Conservation (phyloP, 164 flowering plant species). For the Stephania cephalantha region DNA sequence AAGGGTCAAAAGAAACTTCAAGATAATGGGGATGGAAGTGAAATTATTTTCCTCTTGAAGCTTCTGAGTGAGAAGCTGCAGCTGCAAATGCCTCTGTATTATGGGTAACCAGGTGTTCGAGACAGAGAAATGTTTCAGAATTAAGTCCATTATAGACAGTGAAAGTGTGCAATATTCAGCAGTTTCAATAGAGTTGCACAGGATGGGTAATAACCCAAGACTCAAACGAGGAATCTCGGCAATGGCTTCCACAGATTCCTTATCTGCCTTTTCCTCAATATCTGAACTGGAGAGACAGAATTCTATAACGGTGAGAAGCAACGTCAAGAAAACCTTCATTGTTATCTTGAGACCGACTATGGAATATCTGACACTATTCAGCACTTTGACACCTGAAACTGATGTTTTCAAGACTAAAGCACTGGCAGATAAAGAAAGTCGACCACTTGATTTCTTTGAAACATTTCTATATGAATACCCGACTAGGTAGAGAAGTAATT, state of each 20-base stretch:
- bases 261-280: slow-evolving; percentile 9
- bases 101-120: slow-evolving; percentile 77
- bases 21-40: slow-evolving; percentile 36
- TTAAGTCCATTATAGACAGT: slow-evolving; percentile 47
- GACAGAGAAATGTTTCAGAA: slow-evolving; percentile 46
- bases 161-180: slow-evolving; percentile 53
- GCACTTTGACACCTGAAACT: slow-evolving; percentile 47
- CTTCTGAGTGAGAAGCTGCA: slow-evolving; percentile 46
- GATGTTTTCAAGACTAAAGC: slow-evolving; percentile 44
- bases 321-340: slow-evolving; percentile 39
- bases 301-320: slow-evolving; percentile 49
- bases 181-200: slow-evolving; percentile 45
- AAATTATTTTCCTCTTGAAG: slow-evolving; percentile 48
- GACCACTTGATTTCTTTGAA: slow-evolving; percentile 9
- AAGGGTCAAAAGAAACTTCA: slow-evolving; percentile 76
- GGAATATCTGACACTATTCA: slow-evolving; percentile 38
- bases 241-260: slow-evolving; percentile 29
- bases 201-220: slow-evolving; percentile 62
- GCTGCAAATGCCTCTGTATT: slow-evolving; percentile 53
- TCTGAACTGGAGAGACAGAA: slow-evolving; percentile 19
- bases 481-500: slow-evolving; percentile 55
- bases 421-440: slow-evolving; percentile 26
- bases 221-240: slow-evolving; percentile 44
- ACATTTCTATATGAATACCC: slow-evolving; percentile 25
- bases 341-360: slow-evolving; percentile 27